Conservation (phyloP, 2,329 filamentous ascomycete genomes). For the Raffaelea albimanens region DNA sequence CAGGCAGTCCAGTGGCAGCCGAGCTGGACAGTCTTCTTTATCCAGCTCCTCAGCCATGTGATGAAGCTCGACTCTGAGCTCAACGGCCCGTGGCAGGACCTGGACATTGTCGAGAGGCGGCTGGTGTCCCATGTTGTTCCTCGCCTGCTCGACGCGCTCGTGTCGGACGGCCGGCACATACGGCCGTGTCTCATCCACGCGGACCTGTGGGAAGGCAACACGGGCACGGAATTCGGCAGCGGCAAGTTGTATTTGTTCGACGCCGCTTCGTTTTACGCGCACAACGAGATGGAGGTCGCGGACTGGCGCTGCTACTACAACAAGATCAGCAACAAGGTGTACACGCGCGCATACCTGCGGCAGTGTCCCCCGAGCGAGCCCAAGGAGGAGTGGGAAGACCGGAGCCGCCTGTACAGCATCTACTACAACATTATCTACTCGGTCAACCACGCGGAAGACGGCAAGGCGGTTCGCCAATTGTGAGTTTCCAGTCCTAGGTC, state of each 20-base stretch:
- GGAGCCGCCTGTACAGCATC: constrained; percentile 3
- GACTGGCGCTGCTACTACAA: constrained; percentile 18
- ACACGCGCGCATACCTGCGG: neutral
- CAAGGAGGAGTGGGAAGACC: constrained; percentile 3
- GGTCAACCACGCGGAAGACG: neutral
- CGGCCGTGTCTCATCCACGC: constrained; percentile 26
- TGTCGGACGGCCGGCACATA: constrained; percentile 15
- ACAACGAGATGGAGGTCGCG: constrained; percentile 27
- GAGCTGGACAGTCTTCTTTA: constrained; percentile 30
- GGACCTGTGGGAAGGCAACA: constrained; percentile 31
- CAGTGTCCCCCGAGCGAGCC: neutral
- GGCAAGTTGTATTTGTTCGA: constrained; percentile 25
- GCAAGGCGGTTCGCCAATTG: neutral
- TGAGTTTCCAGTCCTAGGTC: neutral
- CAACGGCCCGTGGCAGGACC: constrained; percentile 22
- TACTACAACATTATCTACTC: constrained; percentile 4
- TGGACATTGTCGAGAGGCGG: constrained; percentile 15
- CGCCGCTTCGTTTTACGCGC: constrained; percentile 26
- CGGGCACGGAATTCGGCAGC: constrained; percentile 20
- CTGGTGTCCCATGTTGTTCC: constrained; percentile 22
- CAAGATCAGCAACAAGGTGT: constrained; percentile 1
- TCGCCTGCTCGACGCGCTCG: constrained; percentile 16
- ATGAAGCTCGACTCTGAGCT: constrained; percentile 18
- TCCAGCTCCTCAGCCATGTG: constrained; percentile 20
- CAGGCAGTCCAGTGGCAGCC: constrained; percentile 23